Conservation (phyloP, 106 monocot genomes). For the Dendrobium catenatum region DNA sequence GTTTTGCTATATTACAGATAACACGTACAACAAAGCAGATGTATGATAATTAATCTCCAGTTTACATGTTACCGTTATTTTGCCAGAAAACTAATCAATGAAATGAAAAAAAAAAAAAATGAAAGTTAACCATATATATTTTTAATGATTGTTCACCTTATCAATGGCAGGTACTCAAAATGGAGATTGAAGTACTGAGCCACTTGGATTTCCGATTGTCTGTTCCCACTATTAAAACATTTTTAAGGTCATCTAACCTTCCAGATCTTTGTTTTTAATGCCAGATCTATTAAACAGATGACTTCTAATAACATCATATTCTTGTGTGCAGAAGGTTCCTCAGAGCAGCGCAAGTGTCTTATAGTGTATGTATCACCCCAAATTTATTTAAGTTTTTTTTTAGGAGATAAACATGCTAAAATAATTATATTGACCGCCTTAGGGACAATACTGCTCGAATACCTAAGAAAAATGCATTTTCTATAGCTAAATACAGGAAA, state of each 20-base stretch:
- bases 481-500: neutral
- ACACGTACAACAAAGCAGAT: conserved; percentile 58
- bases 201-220: conserved; percentile 47
- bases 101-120: neutral
- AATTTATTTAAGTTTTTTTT: neutral
- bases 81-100: neutral
- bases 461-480: neutral
- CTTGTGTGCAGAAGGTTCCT: conserved; percentile 66
- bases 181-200: conserved; percentile 62
- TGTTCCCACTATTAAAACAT: conserved; percentile 71
- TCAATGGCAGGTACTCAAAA: conserved; percentile 50
- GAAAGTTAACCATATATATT: neutral
- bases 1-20: conserved; percentile 86
- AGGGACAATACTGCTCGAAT: neutral
- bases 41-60: conserved; percentile 23
- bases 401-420: neutral
- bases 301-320: neutral
- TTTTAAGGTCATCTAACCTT: conserved; percentile 49
- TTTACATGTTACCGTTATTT: neutral
- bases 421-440: neutral
- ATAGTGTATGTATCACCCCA: conserved; percentile 29
- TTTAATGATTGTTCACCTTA: neutral
- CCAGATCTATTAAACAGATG: neutral
- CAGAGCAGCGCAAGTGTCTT: conserved; percentile 67
- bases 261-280: neutral